A percentile compares a stretch with the other conserved stretches of the same genome.
Evolutionary conservation across 2,329 filamentous ascomycete species (phyloP).

Genomic region (Alternaria gansuensis): DNA sequence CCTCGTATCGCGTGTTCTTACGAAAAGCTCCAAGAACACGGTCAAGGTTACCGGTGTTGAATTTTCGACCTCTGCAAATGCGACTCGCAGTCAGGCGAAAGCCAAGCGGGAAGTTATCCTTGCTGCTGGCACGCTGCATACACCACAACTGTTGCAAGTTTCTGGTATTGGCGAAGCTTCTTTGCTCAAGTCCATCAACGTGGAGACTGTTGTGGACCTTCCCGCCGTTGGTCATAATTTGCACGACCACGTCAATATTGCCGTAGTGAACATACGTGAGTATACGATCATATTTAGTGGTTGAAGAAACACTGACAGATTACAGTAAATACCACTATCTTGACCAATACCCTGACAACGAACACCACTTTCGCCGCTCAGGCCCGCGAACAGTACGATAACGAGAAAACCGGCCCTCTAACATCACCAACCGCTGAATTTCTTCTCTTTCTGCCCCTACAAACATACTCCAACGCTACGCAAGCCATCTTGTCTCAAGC

Average conservation of each 20-base stretch:
- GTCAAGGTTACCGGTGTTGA: constrained; percentile 33
- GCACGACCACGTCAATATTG: constrained; percentile 32
- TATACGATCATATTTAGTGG: not conserved
- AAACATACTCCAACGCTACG: constrained; percentile 31
- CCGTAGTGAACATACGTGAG: constrained; percentile 24
- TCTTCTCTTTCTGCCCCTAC: constrained; percentile 34
- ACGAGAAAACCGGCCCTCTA: constrained; percentile 23
- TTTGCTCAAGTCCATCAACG: constrained; percentile 32
- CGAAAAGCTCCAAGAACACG: constrained; percentile 8
- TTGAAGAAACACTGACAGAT: not conserved
- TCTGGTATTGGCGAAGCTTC: constrained; percentile 40
- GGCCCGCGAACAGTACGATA: constrained; percentile 29
- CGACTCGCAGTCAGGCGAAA: constrained; percentile 21
- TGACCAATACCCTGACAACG: constrained; percentile 16
- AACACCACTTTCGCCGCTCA: constrained; percentile 36
- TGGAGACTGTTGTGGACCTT: constrained; percentile 33
- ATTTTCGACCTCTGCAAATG: constrained; percentile 30
- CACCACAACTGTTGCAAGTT: constrained; percentile 40
- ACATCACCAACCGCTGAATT: constrained; percentile 35
- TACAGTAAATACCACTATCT: constrained; percentile 26
- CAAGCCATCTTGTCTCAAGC: constrained; percentile 27
- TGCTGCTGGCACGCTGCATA: constrained; percentile 39
- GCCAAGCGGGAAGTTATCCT: constrained; percentile 38
- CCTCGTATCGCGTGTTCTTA: constrained; percentile 29
- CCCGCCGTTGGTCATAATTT: constrained; percentile 40